phyloP scores from a whole-genome alignment of 768 basidiomycete species.

The Gloeostereum incarnatum region DNA sequence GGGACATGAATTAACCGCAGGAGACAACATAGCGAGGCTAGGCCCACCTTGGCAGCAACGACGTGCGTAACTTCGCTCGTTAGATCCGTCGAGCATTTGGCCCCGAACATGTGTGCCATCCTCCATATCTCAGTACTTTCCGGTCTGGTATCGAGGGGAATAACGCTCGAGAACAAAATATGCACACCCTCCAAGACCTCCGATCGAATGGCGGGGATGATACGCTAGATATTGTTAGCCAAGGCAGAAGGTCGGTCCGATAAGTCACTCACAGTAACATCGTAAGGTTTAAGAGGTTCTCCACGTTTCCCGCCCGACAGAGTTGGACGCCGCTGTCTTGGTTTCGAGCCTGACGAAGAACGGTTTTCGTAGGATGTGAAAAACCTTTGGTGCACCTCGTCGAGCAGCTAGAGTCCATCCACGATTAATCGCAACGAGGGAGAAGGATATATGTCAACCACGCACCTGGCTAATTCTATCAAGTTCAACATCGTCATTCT shows the following conservation, averaged over 20 bases:
- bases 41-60: constrained; percentile 75
- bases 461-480: constrained; percentile 65
- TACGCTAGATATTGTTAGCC: constrained; percentile 39
- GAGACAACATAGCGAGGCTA: constrained; percentile 5
- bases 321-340: constrained; percentile 18
- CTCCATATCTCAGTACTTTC: constrained; percentile 81
- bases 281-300: constrained; percentile 32
- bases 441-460: constrained; percentile 1
- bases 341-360: constrained; percentile 12
- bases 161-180: constrained; percentile 90
- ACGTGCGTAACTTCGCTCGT: constrained; percentile 72
- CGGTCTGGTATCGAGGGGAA: constrained; percentile 79
- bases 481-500: constrained; percentile 83
- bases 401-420: constrained; percentile 52
- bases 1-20: constrained; percentile 1
- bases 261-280: constrained; percentile 76
- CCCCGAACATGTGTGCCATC: constrained; percentile 83
- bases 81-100: constrained; percentile 66
- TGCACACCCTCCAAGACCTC: constrained; percentile 72
- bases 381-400: constrained; percentile 70
- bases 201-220: constrained; percentile 75
- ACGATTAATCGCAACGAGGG: constrained; percentile 2
- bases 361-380: constrained; percentile 56
- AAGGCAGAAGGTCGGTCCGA: background rate
- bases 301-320: constrained; percentile 15